Evolutionary conservation across 495 filamentous ascomycete genomes (phyloP).

Genomic region (Hypoxylon intermedium): DNA sequence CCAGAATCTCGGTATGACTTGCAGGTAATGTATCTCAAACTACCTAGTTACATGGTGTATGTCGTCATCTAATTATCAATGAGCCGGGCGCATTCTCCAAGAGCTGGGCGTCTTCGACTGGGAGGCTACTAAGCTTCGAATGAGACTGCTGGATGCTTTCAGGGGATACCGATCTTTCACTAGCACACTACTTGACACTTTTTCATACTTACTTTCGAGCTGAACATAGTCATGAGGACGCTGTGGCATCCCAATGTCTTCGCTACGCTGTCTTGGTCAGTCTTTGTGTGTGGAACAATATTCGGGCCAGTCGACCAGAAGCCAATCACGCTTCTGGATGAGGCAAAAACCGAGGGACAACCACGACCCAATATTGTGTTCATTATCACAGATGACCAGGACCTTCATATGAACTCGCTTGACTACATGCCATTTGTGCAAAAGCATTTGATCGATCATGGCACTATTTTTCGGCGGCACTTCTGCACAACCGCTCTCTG

Average conservation of each 20-base stretch:
- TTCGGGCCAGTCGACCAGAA: slow-evolving; percentile 27
- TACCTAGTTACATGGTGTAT: too few species aligned
- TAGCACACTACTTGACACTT: too few species aligned
- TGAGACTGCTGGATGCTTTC: too few species aligned
- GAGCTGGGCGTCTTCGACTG: too few species aligned
- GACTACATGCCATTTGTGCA: slow-evolving; percentile 63
- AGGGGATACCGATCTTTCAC: too few species aligned
- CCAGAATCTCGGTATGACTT: too few species aligned
- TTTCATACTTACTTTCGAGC: too few species aligned
- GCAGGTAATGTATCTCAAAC: too few species aligned
- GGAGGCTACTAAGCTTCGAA: too few species aligned
- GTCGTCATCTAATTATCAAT: too few species aligned
- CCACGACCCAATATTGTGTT: slow-evolving; percentile 65
- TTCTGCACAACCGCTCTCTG: slow-evolving; percentile 70
- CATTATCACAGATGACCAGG: slow-evolving; percentile 72
- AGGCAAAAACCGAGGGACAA: neutral
- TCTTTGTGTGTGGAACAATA: slow-evolving; percentile 5
- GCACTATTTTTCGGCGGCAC: slow-evolving; percentile 63
- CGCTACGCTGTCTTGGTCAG: neutral
- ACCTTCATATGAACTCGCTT: slow-evolving; percentile 65
- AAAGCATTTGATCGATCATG: slow-evolving; percentile 60
- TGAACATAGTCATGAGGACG: slow-evolving; percentile 4
- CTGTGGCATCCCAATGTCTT: neutral
- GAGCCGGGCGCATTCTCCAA: too few species aligned
- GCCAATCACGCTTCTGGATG: slow-evolving; percentile 2